Evolutionary conservation across 2,329 filamentous ascomycete species (phyloP), one percentile per base, ranked within the genome.

Genomic region (Cladorrhinum sp.): DNA sequence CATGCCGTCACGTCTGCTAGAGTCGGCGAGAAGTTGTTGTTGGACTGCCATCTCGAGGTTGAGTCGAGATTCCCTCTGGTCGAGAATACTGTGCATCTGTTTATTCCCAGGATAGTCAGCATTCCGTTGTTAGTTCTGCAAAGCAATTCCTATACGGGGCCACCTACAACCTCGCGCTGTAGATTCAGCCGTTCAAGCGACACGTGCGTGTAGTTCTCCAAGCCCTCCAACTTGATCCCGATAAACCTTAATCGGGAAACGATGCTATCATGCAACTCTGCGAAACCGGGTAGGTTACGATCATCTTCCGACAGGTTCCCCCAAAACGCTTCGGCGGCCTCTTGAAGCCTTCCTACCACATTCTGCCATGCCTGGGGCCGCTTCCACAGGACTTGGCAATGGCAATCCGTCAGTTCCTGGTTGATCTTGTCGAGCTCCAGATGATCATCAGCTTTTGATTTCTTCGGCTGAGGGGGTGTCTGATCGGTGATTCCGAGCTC

Each of bases 11-110:
- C 54, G 62, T 23, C 62, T 66, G 48, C 9, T 50, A 13, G 48
- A 50, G 22, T 50, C 22, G 16, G 67, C 66, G 29, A 69, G 56
- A n/a, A 59, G 63, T 13, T 62, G 64, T 50, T 70, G 67, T 29
- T 67, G 62, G 13, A 61, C 59, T 1, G 68, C 63, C 6, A 68
- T 74, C 52, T 73, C 64, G 22, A 74, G 68, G 45, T 71, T 73
- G 1, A 76, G 63, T 51, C 72, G 70, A 10, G 69, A 72, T 58
- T 75, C 73, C 58, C 70, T 69, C 58, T 75, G 73, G 1, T 69
- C 68, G 32, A 74, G 71, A 41, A 75, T 71, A 50, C 70, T 73
- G 50, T 72, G 69, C 23, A 75, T 66, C 73, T n/a, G n/a, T n/a
- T n/a, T n/a, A n/a, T n/a, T n/a, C n/a, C n/a, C n/a, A n/a, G n/a